These are phyloP conservation scores for Lachancea quebecensis DNA, from an alignment of 805 yeast species.

Conservation along the genomic window DNA sequence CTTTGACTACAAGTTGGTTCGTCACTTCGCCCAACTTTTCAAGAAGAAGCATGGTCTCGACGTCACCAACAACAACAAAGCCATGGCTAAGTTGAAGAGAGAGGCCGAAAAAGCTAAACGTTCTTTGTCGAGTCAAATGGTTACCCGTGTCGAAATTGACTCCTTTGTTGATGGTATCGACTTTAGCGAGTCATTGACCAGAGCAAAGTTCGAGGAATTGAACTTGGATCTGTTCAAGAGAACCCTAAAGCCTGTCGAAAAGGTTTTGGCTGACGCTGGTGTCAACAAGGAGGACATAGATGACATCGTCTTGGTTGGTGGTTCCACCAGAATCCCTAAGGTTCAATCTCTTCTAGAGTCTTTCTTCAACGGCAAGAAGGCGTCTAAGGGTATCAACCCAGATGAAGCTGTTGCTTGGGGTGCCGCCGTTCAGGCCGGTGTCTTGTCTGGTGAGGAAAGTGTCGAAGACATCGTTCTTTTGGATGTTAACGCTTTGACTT, in stretches of 20 bases:
- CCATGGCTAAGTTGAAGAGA: slow-evolving; percentile 89
- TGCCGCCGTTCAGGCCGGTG: slow-evolving; percentile 99
- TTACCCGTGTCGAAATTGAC: slow-evolving; percentile 93
- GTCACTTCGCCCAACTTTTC: slow-evolving; percentile 78
- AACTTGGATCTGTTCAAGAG: slow-evolving; percentile 89
- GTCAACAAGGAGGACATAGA: slow-evolving; percentile 79
- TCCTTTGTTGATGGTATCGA: slow-evolving; percentile 92
- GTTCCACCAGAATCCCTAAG: slow-evolving; percentile 98
- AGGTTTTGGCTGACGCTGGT: slow-evolving; percentile 90
- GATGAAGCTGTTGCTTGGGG: slow-evolving; percentile 99
- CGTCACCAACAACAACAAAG: slow-evolving; percentile 71
- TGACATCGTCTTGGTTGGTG: slow-evolving; percentile 97
- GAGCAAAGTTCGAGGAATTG: slow-evolving; percentile 97
- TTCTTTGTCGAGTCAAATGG: slow-evolving; percentile 89
- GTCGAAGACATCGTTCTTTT: slow-evolving; percentile 82
- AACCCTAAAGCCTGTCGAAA: slow-evolving; percentile 93
- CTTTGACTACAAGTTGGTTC: slow-evolving; percentile 82
- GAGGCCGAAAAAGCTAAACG: slow-evolving; percentile 98
- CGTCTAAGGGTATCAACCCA: slow-evolving; percentile 96
- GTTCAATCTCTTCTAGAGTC: slow-evolving; percentile 88
- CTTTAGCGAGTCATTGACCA: slow-evolving; percentile 88
- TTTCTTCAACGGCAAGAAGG: slow-evolving; percentile 89
- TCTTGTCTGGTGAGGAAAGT: slow-evolving; percentile 90
- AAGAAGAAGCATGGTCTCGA: slow-evolving; percentile 91
- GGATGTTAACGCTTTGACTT: slow-evolving; percentile 89